Percentiles rank a stretch among this genome's conserved stretches.
Evolutionary conservation across 2,329 filamentous ascomycete genomes (phyloP).

Genomic region (Grosmannia clavigera): DNA sequence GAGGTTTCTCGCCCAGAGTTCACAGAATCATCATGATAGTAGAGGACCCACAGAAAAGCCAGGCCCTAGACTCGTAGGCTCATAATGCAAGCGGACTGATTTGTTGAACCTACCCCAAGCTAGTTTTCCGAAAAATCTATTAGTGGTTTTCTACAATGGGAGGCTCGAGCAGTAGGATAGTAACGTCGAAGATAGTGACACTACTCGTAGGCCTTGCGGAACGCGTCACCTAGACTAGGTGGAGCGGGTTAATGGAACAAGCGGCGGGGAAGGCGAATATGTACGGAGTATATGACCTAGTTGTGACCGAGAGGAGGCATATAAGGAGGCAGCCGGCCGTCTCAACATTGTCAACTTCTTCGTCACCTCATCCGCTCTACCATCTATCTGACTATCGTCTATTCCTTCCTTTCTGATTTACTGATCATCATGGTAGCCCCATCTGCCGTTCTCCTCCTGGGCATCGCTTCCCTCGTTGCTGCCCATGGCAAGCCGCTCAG

Average conservation of each 20-base stretch:
- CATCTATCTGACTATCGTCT: neutral
- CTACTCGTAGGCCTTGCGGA: neutral
- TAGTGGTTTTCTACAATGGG: neutral
- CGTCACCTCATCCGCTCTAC: neutral
- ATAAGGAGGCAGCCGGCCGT: neutral
- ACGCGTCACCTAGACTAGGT: neutral
- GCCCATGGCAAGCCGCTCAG: conserved; percentile 20
- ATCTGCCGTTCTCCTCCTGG: conserved; percentile 15
- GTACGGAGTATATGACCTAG: neutral
- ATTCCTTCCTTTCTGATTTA: neutral
- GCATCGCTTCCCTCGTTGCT: neutral
- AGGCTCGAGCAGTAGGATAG: neutral
- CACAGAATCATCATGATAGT: neutral
- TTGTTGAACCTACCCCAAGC: neutral
- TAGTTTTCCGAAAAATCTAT: neutral
- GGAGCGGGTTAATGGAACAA: neutral
- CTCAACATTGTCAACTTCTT: neutral
- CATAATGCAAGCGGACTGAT: neutral
- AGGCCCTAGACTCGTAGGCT: neutral
- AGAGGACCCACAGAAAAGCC: neutral
- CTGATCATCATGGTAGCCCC: conserved; percentile 12
- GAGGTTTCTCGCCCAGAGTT: neutral
- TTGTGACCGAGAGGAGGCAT: neutral
- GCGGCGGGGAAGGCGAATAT: neutral
- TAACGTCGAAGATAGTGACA: neutral